Evolutionary conservation across 129 eudicot genomes (phyloP).

Genomic region (Lonicera japonica): DNA sequence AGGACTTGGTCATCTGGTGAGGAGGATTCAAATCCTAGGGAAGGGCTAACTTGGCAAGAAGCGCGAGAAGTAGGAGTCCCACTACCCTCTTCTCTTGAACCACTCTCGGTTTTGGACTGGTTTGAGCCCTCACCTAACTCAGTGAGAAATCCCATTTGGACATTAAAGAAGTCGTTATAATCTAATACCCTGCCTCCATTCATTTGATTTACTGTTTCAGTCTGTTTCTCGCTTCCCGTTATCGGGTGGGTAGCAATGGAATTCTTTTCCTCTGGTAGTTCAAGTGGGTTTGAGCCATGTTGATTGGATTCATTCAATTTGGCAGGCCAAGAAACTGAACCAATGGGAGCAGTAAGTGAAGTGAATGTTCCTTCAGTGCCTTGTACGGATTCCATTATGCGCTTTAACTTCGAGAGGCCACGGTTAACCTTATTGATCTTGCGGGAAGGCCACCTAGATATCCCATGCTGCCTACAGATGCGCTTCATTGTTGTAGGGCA

Average conservation of each 20-base stretch:
- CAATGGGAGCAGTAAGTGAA: constrained; percentile 51
- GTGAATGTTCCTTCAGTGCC: constrained; percentile 87
- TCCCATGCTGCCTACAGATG: constrained; percentile 93
- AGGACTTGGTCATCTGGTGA: constrained; percentile 25
- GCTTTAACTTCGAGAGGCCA: constrained; percentile 80
- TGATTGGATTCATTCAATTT: constrained; percentile 52
- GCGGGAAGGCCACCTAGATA: constrained; percentile 96
- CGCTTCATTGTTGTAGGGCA: constrained; percentile 99
- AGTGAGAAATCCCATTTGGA: constrained; percentile 4
- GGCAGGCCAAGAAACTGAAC: constrained; percentile 64
- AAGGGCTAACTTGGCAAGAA: constrained; percentile 71
- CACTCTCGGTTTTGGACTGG: constrained; percentile 42
- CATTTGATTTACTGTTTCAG: constrained; percentile 11
- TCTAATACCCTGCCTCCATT: constrained; percentile 15
- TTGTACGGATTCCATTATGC: constrained; percentile 92
- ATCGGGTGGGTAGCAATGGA: too few relatives aligned
- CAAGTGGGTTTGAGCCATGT: constrained; percentile 42
- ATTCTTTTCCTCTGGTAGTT: constrained; percentile 28
- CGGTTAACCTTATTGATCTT: constrained; percentile 92
- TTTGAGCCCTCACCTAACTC: constrained; percentile 21
- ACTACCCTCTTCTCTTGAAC: constrained; percentile 66
- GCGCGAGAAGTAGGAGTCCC: constrained; percentile 82
- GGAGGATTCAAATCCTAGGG: constrained; percentile 27
- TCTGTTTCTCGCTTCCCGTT: constrained; percentile 24
- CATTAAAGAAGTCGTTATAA: constrained; percentile 13